These are phyloP conservation scores for Suillus variegatus DNA, from an alignment of 768 basidiomycete genomes.

Conservation along the genomic window DNA sequence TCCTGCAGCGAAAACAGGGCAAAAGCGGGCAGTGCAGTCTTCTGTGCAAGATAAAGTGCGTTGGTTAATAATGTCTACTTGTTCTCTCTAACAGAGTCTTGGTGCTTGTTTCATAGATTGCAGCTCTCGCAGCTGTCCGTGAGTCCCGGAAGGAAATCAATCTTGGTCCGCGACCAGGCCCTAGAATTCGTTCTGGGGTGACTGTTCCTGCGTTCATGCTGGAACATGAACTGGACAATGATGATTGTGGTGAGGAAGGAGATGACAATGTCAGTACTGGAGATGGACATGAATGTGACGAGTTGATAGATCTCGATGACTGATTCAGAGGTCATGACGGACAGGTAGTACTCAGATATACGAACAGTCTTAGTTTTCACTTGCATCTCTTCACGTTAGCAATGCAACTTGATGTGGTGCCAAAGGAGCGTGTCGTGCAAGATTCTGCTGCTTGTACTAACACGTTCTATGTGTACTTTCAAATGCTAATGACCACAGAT, in stretches of 20 bases:
- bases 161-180: conserved; percentile 66
- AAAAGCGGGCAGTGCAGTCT: conserved; percentile 39
- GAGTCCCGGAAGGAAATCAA: conserved; percentile 50
- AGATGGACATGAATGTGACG: conserved; percentile 31
- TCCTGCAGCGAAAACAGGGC: conserved; percentile 60
- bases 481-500: neutral
- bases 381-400: neutral
- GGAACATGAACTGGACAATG: conserved; percentile 10
- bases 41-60: conserved; percentile 61
- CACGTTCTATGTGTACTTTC: neutral
- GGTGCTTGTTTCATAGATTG: conserved; percentile 42
- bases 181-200: conserved; percentile 64
- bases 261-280: conserved; percentile 15
- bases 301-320: conserved; percentile 22
- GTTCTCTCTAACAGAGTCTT: neutral
- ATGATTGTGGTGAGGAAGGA: conserved; percentile 12
- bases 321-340: neutral
- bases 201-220: conserved; percentile 36
- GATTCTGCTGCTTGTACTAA: neutral
- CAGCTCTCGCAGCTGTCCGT: conserved; percentile 54
- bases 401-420: neutral
- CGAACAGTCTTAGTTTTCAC: neutral
- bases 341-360: neutral
- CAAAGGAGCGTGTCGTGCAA: neutral
- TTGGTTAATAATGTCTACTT: neutral